Percentiles rank a stretch among this genome's conserved stretches.
phyloP scores from a whole-genome alignment of 192 early-diverging fungal genomes.

The Jimgerdemannia flammicorona region DNA sequence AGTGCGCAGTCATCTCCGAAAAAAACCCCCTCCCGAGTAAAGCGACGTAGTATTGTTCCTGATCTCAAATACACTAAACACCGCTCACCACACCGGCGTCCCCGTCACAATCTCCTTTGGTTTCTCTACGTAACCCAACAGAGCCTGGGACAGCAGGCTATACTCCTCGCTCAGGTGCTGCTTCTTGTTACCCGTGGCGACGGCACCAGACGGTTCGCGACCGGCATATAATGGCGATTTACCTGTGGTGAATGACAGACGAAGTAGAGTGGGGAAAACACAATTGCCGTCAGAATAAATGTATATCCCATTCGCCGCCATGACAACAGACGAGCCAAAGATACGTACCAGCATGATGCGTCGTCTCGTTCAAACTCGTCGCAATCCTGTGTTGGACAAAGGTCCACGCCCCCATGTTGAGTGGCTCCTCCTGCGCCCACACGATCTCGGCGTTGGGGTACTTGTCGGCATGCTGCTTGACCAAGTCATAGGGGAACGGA shows the following conservation, averaged over 20 bases:
- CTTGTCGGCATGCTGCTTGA: constrained; percentile 81
- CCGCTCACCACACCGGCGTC: constrained; percentile 57
- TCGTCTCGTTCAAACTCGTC: constrained; percentile 73
- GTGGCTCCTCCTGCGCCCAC: constrained; percentile 94
- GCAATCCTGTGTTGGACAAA: constrained; percentile 85
- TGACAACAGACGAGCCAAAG: constrained; percentile 6
- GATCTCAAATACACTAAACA: background rate
- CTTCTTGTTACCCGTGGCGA: constrained; percentile 94
- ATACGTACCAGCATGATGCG: constrained; percentile 55
- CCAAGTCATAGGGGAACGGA: constrained; percentile 94
- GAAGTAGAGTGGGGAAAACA: too few species aligned
- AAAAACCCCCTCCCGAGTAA: too few species aligned
- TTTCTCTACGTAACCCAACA: constrained; percentile 65
- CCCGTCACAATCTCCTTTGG: constrained; percentile 65
- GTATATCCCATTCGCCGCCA: too few species aligned
- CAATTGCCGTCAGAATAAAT: too few species aligned
- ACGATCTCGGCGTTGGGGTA: constrained; percentile 91
- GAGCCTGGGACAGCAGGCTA: constrained; percentile 63
- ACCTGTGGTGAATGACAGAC: background rate
- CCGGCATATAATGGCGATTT: constrained; percentile 55
- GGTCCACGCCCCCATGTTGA: constrained; percentile 91
- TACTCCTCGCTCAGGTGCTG: constrained; percentile 85
- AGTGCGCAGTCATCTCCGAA: too few species aligned
- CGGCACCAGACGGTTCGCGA: constrained; percentile 84
- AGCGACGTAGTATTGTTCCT: background rate